Evolutionary conservation across 176 grass and related monocot species (phyloP).

Genomic region (Cenchrus americanus): DNA sequence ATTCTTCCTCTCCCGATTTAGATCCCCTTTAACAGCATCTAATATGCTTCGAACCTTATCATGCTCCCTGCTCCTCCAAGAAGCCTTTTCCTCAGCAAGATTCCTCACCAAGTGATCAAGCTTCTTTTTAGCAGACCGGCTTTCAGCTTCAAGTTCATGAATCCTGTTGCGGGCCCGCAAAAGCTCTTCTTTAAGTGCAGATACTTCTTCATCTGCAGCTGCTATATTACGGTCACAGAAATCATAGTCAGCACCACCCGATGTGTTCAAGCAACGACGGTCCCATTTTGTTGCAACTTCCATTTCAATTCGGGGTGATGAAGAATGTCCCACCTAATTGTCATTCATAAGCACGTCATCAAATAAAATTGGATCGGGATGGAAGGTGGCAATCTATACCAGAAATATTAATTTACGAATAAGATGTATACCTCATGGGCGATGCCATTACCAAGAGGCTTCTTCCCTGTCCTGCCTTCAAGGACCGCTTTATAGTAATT

Average conservation of each 20-base stretch:
- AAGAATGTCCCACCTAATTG: constrained; percentile 64
- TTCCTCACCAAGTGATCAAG: constrained; percentile 60
- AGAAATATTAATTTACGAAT: constrained; percentile 24
- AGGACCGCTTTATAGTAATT: constrained; percentile 57
- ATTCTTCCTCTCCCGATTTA: constrained; percentile 63
- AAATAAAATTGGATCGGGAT: constrained; percentile 39
- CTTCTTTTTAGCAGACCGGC: constrained; percentile 56
- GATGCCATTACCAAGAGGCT: constrained; percentile 32
- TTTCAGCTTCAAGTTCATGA: constrained; percentile 62
- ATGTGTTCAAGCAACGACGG: constrained; percentile 39
- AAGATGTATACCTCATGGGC: constrained; percentile 59
- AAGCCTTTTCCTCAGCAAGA: constrained; percentile 67
- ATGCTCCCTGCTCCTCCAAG: constrained; percentile 71
- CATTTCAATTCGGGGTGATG: constrained; percentile 66
- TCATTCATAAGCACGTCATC: constrained; percentile 30
- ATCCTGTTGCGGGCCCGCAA: constrained; percentile 47
- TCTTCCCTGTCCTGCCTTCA: constrained; percentile 54
- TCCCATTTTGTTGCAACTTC: constrained; percentile 89
- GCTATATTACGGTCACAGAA: constrained; percentile 32
- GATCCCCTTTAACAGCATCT: constrained; percentile 63
- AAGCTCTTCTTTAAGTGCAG: constrained; percentile 57
- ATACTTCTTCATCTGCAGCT: constrained; percentile 48
- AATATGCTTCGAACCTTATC: constrained; percentile 57
- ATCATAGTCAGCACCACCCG: constrained; percentile 24
- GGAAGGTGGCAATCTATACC: constrained; percentile 17